Conservation (phyloP, 331 rosid species). For the Acacia pycnantha region DNA sequence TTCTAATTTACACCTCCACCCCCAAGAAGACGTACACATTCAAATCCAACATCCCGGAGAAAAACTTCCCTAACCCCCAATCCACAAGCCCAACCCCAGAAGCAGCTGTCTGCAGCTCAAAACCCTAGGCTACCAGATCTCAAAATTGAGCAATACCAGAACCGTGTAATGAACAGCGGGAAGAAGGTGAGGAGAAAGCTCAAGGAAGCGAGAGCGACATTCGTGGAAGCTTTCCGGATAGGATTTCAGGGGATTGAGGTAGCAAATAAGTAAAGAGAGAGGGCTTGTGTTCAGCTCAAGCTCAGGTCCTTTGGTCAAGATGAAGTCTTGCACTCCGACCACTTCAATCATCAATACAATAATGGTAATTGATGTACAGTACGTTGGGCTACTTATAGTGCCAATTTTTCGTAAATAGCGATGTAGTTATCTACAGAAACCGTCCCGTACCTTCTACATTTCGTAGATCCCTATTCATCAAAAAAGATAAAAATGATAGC, state of each 20-base stretch:
- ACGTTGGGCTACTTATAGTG: neutral
- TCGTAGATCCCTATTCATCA: slow-evolving; percentile 6
- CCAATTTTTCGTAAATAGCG: neutral
- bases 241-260: neutral
- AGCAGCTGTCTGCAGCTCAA: neutral
- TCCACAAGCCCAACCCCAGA: slow-evolving; percentile 17
- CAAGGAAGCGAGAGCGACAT: slow-evolving; percentile 20
- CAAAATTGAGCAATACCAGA: slow-evolving; percentile 1
- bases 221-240: neutral
- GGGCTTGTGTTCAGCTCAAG: neutral
- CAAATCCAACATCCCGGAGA: slow-evolving; percentile 24
- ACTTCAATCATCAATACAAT: neutral
- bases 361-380: neutral
- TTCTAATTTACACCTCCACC: slow-evolving; percentile 28
- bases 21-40: slow-evolving; percentile 23
- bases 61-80: slow-evolving; percentile 18
- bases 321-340: neutral
- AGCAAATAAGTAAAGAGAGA: neutral
- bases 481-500: neutral
- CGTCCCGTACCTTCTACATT: neutral
- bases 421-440: neutral
- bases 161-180: neutral
- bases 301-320: slow-evolving; percentile 10
- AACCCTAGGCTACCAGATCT: slow-evolving; percentile 59
- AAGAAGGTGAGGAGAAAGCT: slow-evolving; percentile 17